Base-by-base conservation (phyloP, 1,284 basidiomycete genomes). In the Baeospora myosura region DNA sequence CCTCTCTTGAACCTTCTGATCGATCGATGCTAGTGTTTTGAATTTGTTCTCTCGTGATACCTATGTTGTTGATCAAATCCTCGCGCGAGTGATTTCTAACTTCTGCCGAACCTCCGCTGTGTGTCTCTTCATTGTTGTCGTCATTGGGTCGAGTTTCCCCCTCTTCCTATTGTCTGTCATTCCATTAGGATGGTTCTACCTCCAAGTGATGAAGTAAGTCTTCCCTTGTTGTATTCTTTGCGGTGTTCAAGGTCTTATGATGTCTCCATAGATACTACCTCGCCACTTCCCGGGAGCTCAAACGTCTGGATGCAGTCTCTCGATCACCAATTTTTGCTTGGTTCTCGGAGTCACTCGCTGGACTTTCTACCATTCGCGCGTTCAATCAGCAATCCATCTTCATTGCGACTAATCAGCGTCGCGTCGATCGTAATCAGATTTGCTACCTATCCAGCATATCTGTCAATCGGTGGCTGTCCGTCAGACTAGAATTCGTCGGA, bases 11-110 rank as follows among this genome's bases (percentile, higher is more conserved):
- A 16, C 16, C 18, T 17, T 32, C 28, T n/a, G 28, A n/a, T 7
- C 35, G 4, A 29, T 41, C 26, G 42, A 11, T 38, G 22, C 21
- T 12, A 88, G 87, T 6, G 81, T 89, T 33, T 58, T 93, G 42
- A 94, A 94, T 58, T 63, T 96, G 25, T 98, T 98, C 64, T 90
- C 89, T 11, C 79, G 92, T 4, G 95, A 98, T 57, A 81, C 88
- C 33, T 94, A 94, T 55, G 91, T 95, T 30, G 80, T 96, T 21
- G 94, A 97, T 57, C 79, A 88, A 54, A 66, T 89, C 5, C 73
- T 94, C 18, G 78, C 80, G 17, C 73, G 83, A 36, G 81, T 93
- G 32, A 80, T 93, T 25, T 76, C 78, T 54, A 72, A 69, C 28
- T 66, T 87, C 43, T 70, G 78, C 51, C 72, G 87, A 28, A 93